These are phyloP conservation scores for Sphaceloma murrayae DNA, from an alignment of 2,329 filamentous ascomycete species.

Conservation along the genomic window DNA sequence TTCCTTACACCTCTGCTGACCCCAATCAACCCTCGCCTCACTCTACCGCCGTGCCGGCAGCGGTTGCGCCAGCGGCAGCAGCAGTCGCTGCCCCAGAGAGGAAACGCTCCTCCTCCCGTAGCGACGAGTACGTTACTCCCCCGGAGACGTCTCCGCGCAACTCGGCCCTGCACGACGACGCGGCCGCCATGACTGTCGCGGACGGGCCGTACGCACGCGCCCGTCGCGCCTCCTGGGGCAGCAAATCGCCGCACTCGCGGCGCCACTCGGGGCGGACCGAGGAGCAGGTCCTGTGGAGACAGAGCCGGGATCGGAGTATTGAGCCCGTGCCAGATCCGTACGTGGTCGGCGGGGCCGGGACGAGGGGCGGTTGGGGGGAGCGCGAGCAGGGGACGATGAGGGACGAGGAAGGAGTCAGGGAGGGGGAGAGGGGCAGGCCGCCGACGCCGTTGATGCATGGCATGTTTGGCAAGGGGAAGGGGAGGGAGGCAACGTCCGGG, in stretches of 20 bases:
- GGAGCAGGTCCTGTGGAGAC: not conserved
- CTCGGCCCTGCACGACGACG: too few relatives aligned
- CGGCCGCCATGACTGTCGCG: conserved; percentile 3
- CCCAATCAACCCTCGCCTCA: too few relatives aligned
- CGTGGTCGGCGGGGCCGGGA: not conserved
- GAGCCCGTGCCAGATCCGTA: conserved; percentile 13
- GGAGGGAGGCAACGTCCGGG: not conserved
- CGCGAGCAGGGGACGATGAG: not conserved
- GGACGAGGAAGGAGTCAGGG: not conserved
- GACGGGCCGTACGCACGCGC: conserved; percentile 15
- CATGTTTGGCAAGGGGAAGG: not conserved
- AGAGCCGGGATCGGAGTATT: conserved; percentile 1
- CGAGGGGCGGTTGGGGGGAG: not conserved
- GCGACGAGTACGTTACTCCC: conserved; percentile 6
- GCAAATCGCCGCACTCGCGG: not conserved
- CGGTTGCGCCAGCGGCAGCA: too few relatives aligned
- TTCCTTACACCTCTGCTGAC: too few relatives aligned
- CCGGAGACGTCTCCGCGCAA: too few relatives aligned
- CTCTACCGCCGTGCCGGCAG: too few relatives aligned
- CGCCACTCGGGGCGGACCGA: too few relatives aligned
- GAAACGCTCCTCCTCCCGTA: not conserved
- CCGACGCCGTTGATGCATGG: conserved; percentile 14
- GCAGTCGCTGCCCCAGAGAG: too few relatives aligned
- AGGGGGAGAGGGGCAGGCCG: conserved; percentile 1
- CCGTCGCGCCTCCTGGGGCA: conserved; percentile 1